Conservation (phyloP, 2,329 filamentous ascomycete genomes). For the Stemphylium vesicarium region DNA sequence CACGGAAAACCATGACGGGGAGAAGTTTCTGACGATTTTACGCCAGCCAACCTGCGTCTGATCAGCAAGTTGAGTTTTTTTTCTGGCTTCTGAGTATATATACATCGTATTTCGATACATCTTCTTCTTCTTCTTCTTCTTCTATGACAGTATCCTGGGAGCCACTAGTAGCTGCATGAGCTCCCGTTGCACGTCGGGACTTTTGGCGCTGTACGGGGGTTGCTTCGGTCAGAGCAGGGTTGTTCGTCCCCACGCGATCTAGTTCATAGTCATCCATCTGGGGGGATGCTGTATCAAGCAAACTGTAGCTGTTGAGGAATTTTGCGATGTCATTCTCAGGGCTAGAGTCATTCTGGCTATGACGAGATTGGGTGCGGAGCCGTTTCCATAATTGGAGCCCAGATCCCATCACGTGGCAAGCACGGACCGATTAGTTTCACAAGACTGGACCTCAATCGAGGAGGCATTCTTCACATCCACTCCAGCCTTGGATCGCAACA, state of each 20-base stretch:
- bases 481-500: background rate
- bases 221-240: slow-evolving; percentile 34
- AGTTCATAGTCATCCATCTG: slow-evolving; percentile 40
- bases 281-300: background rate
- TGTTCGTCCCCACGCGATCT: slow-evolving; percentile 34
- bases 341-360: background rate
- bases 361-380: slow-evolving; percentile 1
- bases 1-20: slow-evolving; percentile 47
- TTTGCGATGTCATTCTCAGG: background rate
- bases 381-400: slow-evolving; percentile 6
- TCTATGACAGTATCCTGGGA: slow-evolving; percentile 1
- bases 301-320: background rate
- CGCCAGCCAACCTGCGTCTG: slow-evolving; percentile 42
- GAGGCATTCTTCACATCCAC: slow-evolving; percentile 5
- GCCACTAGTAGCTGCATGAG: slow-evolving; percentile 2
- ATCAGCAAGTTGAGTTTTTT: background rate
- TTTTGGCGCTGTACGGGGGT: slow-evolving; percentile 20
- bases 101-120: slow-evolving; percentile 39
- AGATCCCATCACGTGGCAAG: slow-evolving; percentile 13
- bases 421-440: slow-evolving; percentile 18
- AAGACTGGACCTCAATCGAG: slow-evolving; percentile 3
- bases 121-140: slow-evolving; percentile 2
- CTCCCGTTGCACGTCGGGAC: slow-evolving; percentile 15
- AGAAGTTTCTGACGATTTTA: slow-evolving; percentile 46
- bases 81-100: background rate